Evolutionary conservation across 768 basidiomycete genomes (phyloP).

Genomic region (Pulveroboletus sp.): DNA sequence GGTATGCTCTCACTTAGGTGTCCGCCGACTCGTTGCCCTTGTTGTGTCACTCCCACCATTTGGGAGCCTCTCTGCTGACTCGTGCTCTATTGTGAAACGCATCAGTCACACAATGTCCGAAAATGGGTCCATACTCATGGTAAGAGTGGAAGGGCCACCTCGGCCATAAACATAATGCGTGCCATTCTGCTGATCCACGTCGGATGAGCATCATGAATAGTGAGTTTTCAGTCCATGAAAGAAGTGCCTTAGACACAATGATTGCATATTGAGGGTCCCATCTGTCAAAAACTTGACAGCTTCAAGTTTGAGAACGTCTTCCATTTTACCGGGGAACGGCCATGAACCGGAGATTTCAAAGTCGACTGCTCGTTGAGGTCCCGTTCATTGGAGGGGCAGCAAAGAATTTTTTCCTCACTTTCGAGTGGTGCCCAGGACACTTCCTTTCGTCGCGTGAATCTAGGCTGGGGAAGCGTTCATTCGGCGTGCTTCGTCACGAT

Average conservation of each 20-base stretch:
- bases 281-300: conserved; percentile 5
- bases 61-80: conserved; percentile 9
- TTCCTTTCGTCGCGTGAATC: conserved; percentile 10
- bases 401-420: background rate
- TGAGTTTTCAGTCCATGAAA: conserved; percentile 36
- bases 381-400: background rate
- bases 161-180: conserved; percentile 16
- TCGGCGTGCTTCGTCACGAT: background rate
- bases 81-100: conserved; percentile 1
- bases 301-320: conserved; percentile 11
- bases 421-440: background rate
- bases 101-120: background rate
- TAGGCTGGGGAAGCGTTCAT: background rate
- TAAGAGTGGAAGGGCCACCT: conserved; percentile 21
- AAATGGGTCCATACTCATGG: background rate
- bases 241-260: conserved; percentile 18
- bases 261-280: conserved; percentile 18
- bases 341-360: conserved; percentile 20
- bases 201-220: conserved; percentile 27
- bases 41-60: conserved; percentile 33
- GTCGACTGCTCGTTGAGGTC: background rate
- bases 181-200: conserved; percentile 31
- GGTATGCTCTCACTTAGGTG: background rate
- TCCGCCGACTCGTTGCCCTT: background rate
- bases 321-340: conserved; percentile 11